phyloP scores from a whole-genome alignment of 257 asterid genomes.

The Handroanthus guayacan region DNA sequence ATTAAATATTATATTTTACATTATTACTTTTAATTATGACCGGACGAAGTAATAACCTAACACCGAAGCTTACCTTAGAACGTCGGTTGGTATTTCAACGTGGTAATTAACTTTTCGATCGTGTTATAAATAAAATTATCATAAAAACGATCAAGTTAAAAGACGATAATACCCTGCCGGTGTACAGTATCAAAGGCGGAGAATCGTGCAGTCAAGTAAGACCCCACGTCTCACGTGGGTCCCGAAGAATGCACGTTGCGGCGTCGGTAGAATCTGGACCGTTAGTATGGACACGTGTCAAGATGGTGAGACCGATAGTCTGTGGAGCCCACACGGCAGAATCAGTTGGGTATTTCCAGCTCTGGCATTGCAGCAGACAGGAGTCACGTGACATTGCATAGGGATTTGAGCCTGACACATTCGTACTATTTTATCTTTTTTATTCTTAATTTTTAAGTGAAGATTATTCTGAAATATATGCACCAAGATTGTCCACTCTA shows the following conservation, averaged over 20 bases:
- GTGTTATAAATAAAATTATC: no score
- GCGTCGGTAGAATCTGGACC: slow-evolving; percentile 43
- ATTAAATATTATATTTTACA: no score
- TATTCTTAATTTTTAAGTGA: neutral
- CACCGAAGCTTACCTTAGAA: no score
- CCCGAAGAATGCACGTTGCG: slow-evolving; percentile 39
- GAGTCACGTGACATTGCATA: slow-evolving; percentile 49
- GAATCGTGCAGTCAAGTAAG: slow-evolving; percentile 41
- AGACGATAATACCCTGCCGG: neutral
- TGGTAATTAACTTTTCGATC: no score
- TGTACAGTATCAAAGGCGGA: neutral
- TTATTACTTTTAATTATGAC: no score
- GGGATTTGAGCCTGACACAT: slow-evolving; percentile 44
- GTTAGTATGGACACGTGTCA: slow-evolving; percentile 28
- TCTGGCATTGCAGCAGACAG: slow-evolving; percentile 34
- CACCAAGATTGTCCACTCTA: neutral
- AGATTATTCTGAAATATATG: neutral
- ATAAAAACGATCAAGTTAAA: neutral
- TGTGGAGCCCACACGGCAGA: slow-evolving; percentile 52
- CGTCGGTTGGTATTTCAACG: no score
- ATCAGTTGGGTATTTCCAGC: slow-evolving; percentile 38
- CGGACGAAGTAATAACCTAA: no score
- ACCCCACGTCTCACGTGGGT: slow-evolving; percentile 43
- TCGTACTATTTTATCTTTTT: neutral
- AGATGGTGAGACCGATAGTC: neutral